Conservation (phyloP, 768 basidiomycete genomes). For the Termitomyces heimii region DNA sequence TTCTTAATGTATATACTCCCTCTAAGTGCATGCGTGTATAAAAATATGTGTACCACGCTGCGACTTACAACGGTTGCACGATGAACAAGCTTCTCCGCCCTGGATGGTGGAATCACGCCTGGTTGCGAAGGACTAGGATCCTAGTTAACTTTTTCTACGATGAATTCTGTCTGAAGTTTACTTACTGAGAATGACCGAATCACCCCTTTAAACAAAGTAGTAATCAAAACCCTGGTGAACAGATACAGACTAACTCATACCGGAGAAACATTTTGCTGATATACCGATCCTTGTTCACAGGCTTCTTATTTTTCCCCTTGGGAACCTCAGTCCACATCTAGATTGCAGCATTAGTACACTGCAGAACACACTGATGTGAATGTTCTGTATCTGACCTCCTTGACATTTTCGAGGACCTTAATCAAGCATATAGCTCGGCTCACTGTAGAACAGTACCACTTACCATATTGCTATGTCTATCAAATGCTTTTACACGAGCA, state of each 20-base stretch:
- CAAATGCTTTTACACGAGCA: conserved; percentile 96
- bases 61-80: not conserved
- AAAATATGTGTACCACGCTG: not conserved
- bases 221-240: conserved; percentile 1
- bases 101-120: conserved; percentile 36
- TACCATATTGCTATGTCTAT: conserved; percentile 98
- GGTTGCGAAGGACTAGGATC: conserved; percentile 65
- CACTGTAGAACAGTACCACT: conserved; percentile 16
- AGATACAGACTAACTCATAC: conserved; percentile 31
- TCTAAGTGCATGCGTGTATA: not conserved
- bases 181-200: conserved; percentile 96
- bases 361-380: not conserved
- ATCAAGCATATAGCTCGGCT: conserved; percentile 5
- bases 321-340: conserved; percentile 99
- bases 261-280: conserved; percentile 99
- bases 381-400: conserved; percentile 54
- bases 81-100: not conserved
- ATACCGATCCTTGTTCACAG: conserved; percentile 98
- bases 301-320: conserved; percentile 98
- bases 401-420: conserved; percentile 95
- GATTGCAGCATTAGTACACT: conserved; percentile 2
- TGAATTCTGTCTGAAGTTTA: conserved; percentile 14
- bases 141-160: conserved; percentile 24
- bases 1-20: not conserved
- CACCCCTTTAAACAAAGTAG: conserved; percentile 53